A percentile compares a stretch with the other conserved stretches of the same genome.
These are phyloP conservation scores for Ceratobasidium sp. DNA, from an alignment of 1,284 basidiomycete species.

Conservation along the genomic window DNA sequence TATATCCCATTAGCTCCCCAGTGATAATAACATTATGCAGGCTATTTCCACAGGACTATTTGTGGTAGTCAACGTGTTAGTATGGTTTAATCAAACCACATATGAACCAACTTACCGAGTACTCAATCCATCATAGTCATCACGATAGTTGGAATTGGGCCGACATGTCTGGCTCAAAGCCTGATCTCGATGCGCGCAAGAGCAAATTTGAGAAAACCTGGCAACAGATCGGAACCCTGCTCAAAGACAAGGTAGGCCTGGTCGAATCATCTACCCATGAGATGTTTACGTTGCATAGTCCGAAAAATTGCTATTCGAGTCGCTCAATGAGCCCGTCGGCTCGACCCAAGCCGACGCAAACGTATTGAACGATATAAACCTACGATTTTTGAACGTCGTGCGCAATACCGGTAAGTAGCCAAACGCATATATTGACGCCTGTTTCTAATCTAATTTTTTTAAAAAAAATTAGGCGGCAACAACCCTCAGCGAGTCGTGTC, in stretches of 20 bases:
- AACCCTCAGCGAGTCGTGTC: constrained; percentile 34
- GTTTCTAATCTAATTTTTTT: too few relatives aligned
- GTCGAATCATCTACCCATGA: not conserved
- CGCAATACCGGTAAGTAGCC: constrained; percentile 42
- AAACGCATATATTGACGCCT: too few relatives aligned
- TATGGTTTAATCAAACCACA: not conserved
- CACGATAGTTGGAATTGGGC: constrained; percentile 48
- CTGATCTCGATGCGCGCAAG: constrained; percentile 32
- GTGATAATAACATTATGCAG: not conserved
- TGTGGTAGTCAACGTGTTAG: constrained; percentile 28
- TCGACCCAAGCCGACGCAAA: constrained; percentile 31
- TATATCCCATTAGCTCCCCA: not conserved
- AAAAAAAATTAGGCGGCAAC: constrained; percentile 31
- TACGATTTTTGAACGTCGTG: constrained; percentile 44
- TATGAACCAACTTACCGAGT: not conserved
- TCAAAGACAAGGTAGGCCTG: constrained; percentile 43
- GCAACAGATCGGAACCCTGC: constrained; percentile 36
- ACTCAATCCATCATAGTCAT: constrained; percentile 28
- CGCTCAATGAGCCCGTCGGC: constrained; percentile 46
- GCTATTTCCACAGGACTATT: constrained; percentile 9
- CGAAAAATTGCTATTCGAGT: constrained; percentile 45
- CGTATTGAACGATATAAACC: constrained; percentile 39
- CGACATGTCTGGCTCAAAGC: constrained; percentile 25
- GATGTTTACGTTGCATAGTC: constrained; percentile 2
- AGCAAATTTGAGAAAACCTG: constrained; percentile 46